Evolutionary conservation across 2,329 filamentous ascomycete species (phyloP).

Genomic region (Metarhizium guizhouense): DNA sequence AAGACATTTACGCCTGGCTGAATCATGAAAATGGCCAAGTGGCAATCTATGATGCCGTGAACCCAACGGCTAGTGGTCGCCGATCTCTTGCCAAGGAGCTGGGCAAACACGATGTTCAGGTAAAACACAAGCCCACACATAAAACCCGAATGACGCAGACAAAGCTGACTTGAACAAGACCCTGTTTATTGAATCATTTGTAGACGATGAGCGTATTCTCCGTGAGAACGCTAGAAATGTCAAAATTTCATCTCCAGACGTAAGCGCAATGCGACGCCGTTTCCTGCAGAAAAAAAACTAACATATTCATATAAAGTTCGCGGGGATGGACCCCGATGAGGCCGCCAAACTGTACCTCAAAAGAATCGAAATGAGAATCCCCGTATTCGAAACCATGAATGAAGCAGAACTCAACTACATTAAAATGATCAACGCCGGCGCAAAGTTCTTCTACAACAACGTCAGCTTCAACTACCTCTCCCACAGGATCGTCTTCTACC

Average conservation of each 20-base stretch:
- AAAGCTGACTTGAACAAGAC: constrained; percentile 46
- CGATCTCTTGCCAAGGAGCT: constrained; percentile 89
- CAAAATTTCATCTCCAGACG: constrained; percentile 95
- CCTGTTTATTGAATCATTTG: constrained; percentile 92
- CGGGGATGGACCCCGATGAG: constrained; percentile 84
- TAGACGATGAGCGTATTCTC: constrained; percentile 86
- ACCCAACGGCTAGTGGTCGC: constrained; percentile 75
- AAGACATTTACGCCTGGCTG: constrained; percentile 93
- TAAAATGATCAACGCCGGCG: constrained; percentile 98
- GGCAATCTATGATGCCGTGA: constrained; percentile 97
- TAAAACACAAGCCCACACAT: constrained; percentile 21
- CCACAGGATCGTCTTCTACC: constrained; percentile 95
- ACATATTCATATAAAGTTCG: constrained; percentile 47
- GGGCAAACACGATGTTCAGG: constrained; percentile 91
- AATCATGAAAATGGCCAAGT: constrained; percentile 98
- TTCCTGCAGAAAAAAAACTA: not conserved
- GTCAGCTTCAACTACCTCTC: constrained; percentile 94
- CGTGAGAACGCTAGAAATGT: constrained; percentile 95
- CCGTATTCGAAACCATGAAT: constrained; percentile 93
- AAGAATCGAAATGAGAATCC: constrained; percentile 86
- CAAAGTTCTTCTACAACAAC: constrained; percentile 92
- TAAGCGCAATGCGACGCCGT: constrained; percentile 30
- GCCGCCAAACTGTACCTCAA: constrained; percentile 86
- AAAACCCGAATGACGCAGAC: too few species aligned
- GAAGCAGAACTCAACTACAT: constrained; percentile 93